phyloP scores from a whole-genome alignment of 805 yeast genomes.

The Ogataea naganishii region DNA sequence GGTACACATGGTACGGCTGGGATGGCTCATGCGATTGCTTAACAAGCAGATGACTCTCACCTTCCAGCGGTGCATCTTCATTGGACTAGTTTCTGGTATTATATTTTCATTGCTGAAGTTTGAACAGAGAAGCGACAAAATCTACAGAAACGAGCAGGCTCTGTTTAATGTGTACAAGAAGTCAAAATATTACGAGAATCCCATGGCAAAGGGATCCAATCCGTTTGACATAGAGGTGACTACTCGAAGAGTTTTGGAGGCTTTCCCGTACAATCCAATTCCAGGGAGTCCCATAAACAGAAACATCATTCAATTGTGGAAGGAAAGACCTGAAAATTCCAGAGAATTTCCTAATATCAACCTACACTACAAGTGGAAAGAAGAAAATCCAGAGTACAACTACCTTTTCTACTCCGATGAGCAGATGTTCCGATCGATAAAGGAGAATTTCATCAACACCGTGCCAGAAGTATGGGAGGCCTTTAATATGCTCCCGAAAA shows the following conservation, averaged over 20 bases:
- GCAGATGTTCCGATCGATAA: constrained; percentile 36
- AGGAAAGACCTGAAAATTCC: constrained; percentile 28
- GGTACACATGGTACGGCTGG: too few relatives aligned
- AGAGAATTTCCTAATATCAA: constrained; percentile 29
- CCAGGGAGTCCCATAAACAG: constrained; percentile 8
- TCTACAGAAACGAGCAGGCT: too few relatives aligned
- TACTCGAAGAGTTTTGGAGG: constrained; percentile 5
- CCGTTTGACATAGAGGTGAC: constrained; percentile 14
- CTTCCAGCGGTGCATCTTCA: too few relatives aligned
- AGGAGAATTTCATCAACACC: constrained; percentile 42
- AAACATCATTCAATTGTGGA: constrained; percentile 14
- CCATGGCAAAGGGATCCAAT: constrained; percentile 18
- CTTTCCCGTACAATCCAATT: constrained; percentile 8
- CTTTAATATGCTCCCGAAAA: constrained; percentile 62
- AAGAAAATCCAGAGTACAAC: constrained; percentile 45
- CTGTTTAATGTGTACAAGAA: constrained; percentile 13
- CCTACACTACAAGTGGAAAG: constrained; percentile 53
- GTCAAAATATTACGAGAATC: constrained; percentile 27
- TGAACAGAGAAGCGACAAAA: too few relatives aligned
- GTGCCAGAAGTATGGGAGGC: constrained; percentile 73
- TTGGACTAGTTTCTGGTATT: too few relatives aligned
- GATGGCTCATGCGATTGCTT: too few relatives aligned
- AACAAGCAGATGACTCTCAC: too few relatives aligned
- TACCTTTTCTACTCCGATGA: constrained; percentile 63
- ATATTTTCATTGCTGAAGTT: too few relatives aligned